Evolutionary conservation across 495 filamentous ascomycete species (phyloP).

Genomic region (Lichenothelia convexa): DNA sequence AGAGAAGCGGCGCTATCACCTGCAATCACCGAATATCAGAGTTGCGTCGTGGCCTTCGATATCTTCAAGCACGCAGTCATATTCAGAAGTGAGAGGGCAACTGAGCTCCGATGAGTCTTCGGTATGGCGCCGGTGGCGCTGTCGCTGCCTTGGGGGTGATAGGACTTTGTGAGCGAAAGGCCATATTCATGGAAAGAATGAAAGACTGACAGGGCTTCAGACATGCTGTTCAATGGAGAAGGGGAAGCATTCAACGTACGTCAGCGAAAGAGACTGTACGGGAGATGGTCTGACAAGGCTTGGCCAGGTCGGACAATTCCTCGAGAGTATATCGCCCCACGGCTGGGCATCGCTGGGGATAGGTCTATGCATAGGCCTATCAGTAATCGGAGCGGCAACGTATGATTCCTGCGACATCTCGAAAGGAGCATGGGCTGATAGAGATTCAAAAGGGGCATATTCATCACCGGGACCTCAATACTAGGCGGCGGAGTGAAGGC

Average conservation of each 20-base stretch:
- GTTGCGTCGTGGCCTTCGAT: too few relatives aligned
- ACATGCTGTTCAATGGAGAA: slow-evolving; percentile 93
- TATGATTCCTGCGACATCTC: slow-evolving; percentile 27
- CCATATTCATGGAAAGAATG: slow-evolving; percentile 6
- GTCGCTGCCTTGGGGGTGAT: slow-evolving; percentile 59
- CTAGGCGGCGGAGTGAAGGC: slow-evolving; percentile 91
- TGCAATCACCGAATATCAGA: too few relatives aligned
- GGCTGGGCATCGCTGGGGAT: slow-evolving; percentile 87
- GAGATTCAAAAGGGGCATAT: slow-evolving; percentile 76
- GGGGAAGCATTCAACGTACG: slow-evolving; percentile 93
- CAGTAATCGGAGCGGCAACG: slow-evolving; percentile 95
- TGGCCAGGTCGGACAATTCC: slow-evolving; percentile 69
- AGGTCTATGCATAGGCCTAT: slow-evolving; percentile 83
- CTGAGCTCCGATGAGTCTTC: too few relatives aligned
- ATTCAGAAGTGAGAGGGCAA: too few relatives aligned
- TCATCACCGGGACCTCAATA: slow-evolving; percentile 97
- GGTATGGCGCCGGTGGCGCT: slow-evolving; percentile 52
- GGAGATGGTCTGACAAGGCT: slow-evolving; percentile 17
- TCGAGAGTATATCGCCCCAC: slow-evolving; percentile 86
- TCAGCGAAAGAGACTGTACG: slow-evolving; percentile 5
- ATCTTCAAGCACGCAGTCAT: too few relatives aligned
- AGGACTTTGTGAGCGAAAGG: slow-evolving; percentile 58
- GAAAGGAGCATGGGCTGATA: neutral
- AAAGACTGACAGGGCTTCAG: slow-evolving; percentile 32
- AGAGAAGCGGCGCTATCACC: too few relatives aligned